Base-by-base conservation (phyloP, 75 land plant species). In the Picea glauca region DNA sequence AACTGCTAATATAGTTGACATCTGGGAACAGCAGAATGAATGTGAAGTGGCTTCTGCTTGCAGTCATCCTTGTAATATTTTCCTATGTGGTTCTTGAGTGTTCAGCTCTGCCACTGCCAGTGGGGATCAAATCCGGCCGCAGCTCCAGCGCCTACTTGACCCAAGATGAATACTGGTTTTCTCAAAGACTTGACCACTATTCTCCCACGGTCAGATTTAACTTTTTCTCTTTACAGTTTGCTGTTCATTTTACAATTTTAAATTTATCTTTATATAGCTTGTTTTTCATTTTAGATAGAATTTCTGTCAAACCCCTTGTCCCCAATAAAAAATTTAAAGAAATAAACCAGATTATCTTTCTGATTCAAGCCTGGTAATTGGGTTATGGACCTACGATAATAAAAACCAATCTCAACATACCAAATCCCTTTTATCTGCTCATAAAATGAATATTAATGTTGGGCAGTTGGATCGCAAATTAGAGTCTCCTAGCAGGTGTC, bases 151-250 rank as follows among this genome's bases (percentile, higher is more conserved):
- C 43, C 46, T 91, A 84, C 85, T 80, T 91, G 84, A 91, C 90
- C 58, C 74, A 15, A 4, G 82, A 87, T 1, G 87, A 76, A 63
- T 81, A 77, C 62, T 91, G 93, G 93, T 79, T 91, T 84, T 74
- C 87, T 78, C 93, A 91, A 33, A 91, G 86, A 32, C 84, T 91
- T 67, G 93, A 91, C 75, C 93, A 91, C 76, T 91, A 87, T 81
- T 87, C 91, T 58, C 93, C 93, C 74, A 76, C 84, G 70, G 82
- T 81, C 46, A 77, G 58, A 33, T 78, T 40, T 5, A 58, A 31
- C 70, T 57, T 9, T 30, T 30, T 15, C 78, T 4, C 12, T 62
- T 35, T 66, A 7, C 31, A 15, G 35, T 64, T 64, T 64, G 67
- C 67, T 31, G 3, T 30, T 63, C 65, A 30, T 63, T 30, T 63